Conservation (phyloP, 2,329 filamentous ascomycete genomes). For the Metarhizium robertsii region DNA sequence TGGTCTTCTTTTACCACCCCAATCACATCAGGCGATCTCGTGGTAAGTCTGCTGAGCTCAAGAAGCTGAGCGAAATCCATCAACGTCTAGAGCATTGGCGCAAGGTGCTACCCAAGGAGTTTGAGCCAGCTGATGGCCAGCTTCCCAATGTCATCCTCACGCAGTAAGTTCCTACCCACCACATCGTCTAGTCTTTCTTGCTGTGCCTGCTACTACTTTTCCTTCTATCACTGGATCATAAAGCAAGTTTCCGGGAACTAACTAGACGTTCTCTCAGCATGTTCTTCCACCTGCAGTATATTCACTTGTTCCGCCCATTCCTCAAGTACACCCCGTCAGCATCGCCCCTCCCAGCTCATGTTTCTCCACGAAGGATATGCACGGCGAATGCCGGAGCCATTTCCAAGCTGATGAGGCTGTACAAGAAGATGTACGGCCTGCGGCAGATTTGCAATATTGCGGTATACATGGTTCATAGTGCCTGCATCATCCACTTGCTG, state of each 20-base stretch:
- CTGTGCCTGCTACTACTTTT: neutral
- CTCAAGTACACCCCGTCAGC: conserved; percentile 76
- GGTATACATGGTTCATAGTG: conserved; percentile 90
- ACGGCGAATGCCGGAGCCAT: conserved; percentile 83
- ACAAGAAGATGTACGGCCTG: conserved; percentile 84
- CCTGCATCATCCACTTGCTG: conserved; percentile 88
- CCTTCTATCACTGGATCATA: neutral
- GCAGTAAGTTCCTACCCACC: conserved; percentile 57
- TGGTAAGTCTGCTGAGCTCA: conserved; percentile 76
- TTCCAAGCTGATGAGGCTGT: conserved; percentile 87
- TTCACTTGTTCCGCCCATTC: conserved; percentile 92
- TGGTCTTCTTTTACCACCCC: conserved; percentile 88
- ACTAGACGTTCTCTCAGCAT: conserved; percentile 51
- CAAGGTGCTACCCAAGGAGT: conserved; percentile 69
- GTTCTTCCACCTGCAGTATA: conserved; percentile 94
- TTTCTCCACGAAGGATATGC: conserved; percentile 84
- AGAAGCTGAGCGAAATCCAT: conserved; percentile 87
- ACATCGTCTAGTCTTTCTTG: neutral
- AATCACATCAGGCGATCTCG: conserved; percentile 51
- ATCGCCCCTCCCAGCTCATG: conserved; percentile 76
- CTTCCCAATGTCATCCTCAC: conserved; percentile 69
- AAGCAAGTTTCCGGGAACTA: conserved; percentile 7
- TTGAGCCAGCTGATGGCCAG: conserved; percentile 84
- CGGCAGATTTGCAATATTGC: conserved; percentile 94
- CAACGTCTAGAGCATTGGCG: conserved; percentile 86